Conservation (phyloP, 1,284 basidiomycete species). For the Heliocybe sulcata region DNA sequence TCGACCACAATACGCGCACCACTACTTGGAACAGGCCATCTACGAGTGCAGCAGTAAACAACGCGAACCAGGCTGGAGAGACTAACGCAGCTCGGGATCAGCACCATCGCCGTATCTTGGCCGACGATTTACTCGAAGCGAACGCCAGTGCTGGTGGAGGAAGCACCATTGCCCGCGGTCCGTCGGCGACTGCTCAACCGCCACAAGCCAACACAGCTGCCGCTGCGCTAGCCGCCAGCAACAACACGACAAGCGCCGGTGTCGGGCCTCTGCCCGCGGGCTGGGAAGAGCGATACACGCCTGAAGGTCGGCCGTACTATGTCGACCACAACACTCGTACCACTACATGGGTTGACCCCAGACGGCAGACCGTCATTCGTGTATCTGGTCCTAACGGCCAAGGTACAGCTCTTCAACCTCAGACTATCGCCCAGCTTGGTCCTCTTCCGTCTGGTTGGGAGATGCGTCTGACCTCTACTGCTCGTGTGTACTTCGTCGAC, state of each 20-base stretch:
- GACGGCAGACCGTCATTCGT: conserved; percentile 74
- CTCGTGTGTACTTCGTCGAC: conserved; percentile 94
- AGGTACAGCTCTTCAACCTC: conserved; percentile 68
- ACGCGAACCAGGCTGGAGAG: conserved; percentile 35
- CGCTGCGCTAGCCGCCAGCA: conserved; percentile 25
- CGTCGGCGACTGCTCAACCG: not conserved
- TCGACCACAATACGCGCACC: conserved; percentile 88
- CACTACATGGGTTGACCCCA: conserved; percentile 98
- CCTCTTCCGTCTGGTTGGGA: conserved; percentile 97
- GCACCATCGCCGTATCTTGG: conserved; percentile 50
- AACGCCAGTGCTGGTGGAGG: conserved; percentile 21
- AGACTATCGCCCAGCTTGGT: conserved; percentile 86
- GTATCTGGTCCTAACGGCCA: conserved; percentile 73
- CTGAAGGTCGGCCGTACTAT: conserved; percentile 97
- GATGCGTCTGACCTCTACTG: conserved; percentile 91
- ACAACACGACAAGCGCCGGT: conserved; percentile 28
- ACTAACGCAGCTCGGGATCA: conserved; percentile 48
- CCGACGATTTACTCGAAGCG: conserved; percentile 53
- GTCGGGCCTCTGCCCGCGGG: conserved; percentile 87
- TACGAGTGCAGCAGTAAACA: conserved; percentile 32
- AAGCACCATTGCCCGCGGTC: conserved; percentile 11
- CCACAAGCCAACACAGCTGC: conserved; percentile 20
- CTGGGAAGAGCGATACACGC: conserved; percentile 97
- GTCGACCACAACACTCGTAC: conserved; percentile 95
- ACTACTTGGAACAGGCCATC: conserved; percentile 90